phyloP scores from a whole-genome alignment of 1,284 basidiomycete genomes.

The Leccinum pallidistipes region DNA sequence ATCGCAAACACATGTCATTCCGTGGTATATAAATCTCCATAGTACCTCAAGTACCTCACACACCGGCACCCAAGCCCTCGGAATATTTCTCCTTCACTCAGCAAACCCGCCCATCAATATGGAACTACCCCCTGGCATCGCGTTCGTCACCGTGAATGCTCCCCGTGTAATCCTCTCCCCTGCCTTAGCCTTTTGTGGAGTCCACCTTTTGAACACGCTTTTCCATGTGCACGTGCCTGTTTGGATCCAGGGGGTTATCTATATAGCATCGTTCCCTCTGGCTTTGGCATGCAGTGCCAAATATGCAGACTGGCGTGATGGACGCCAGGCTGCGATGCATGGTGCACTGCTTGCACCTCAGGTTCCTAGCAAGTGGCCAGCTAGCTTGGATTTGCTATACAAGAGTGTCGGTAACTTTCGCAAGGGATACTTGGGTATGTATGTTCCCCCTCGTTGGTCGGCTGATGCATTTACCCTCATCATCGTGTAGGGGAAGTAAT shows the following conservation, averaged over 20 bases:
- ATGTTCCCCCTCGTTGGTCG: background rate
- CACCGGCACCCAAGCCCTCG: background rate
- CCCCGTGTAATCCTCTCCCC: conserved; percentile 25
- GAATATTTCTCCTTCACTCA: background rate
- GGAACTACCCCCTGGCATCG: conserved; percentile 32
- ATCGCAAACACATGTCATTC: conserved; percentile 12
- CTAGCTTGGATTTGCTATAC: conserved; percentile 33
- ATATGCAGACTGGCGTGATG: conserved; percentile 26
- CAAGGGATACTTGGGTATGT: conserved; percentile 37
- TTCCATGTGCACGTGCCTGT: conserved; percentile 8
- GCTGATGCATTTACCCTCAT: background rate
- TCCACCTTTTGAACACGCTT: conserved; percentile 7
- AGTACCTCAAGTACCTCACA: background rate
- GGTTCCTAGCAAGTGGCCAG: conserved; percentile 35
- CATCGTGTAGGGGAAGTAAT: conserved; percentile 32
- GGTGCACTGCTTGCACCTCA: conserved; percentile 37
- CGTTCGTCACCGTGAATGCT: conserved; percentile 20
- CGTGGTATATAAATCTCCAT: conserved; percentile 13
- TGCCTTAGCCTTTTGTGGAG: conserved; percentile 13
- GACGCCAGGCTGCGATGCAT: conserved; percentile 30
- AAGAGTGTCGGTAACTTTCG: conserved; percentile 24
- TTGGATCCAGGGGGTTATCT: conserved; percentile 23
- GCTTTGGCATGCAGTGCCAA: conserved; percentile 21
- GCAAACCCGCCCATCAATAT: conserved; percentile 7
- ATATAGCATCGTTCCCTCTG: conserved; percentile 29